phyloP scores from a whole-genome alignment of 208 protist species.

The Trypanosoma mega region DNA sequence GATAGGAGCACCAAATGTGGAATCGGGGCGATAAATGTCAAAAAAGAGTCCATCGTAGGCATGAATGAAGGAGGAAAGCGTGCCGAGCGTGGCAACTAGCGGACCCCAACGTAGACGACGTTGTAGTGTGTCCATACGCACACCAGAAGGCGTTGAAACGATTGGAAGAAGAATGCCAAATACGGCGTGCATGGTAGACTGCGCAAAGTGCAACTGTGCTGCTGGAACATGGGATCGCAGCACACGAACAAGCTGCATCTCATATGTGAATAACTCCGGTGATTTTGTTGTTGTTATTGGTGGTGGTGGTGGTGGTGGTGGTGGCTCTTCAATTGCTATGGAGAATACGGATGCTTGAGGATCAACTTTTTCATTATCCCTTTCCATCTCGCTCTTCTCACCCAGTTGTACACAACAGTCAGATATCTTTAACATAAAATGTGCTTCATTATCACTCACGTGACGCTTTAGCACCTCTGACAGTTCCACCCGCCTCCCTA shows the following conservation, averaged over 20 bases:
- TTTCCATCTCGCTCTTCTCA: no score
- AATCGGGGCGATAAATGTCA: slow-evolving; percentile 7
- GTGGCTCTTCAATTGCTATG: slow-evolving; percentile 6
- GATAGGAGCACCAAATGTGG: background rate
- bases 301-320: background rate
- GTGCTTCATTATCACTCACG: background rate
- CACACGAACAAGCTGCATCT: slow-evolving; percentile 20
- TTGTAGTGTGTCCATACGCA: slow-evolving; percentile 15
- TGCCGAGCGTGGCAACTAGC: slow-evolving; percentile 23
- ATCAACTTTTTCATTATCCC: background rate
- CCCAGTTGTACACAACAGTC: slow-evolving; percentile 4
- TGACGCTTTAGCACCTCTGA: background rate
- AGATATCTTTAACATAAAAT: slow-evolving; percentile 4
- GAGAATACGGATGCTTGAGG: slow-evolving; percentile 12
- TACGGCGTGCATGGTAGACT: slow-evolving; percentile 27
- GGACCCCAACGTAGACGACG: slow-evolving; percentile 28
- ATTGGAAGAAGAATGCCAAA: slow-evolving; percentile 30
- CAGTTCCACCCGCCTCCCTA: slow-evolving; percentile 15
- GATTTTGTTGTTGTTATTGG: background rate
- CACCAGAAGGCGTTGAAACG: slow-evolving; percentile 20
- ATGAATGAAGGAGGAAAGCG: slow-evolving; percentile 25
- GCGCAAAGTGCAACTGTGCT: slow-evolving; percentile 21
- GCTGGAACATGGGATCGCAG: slow-evolving; percentile 11
- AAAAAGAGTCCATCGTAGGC: slow-evolving; percentile 45
- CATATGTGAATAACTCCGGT: slow-evolving; percentile 13